Base-by-base conservation (phyloP, 2,329 filamentous ascomycete species). In the Pyrenophora seminiperda region DNA sequence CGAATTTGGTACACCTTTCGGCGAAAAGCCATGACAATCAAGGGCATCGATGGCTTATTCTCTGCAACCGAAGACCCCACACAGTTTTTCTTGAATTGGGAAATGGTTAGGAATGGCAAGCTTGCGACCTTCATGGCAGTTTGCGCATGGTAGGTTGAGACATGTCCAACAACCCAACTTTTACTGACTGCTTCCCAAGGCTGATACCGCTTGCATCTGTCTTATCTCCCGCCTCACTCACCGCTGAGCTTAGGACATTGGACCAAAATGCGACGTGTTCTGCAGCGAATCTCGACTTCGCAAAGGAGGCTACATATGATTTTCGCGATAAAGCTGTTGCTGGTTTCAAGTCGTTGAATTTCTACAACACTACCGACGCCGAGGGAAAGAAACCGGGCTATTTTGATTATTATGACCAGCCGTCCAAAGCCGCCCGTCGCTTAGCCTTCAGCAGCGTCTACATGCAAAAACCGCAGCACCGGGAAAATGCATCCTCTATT, bases 401-500 rank as follows among this genome's bases (percentile, higher is more conserved):
- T 39, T 73, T 72, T 32, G 72, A 73, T 39, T 73, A 73, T 39
- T 74, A 70, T 33, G 70, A 73, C 38, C 67, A 71, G 41, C 70
- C 71, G 1, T 69, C 67, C 1, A 73, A 72, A 50, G 67, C 66
- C 33, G 62, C 65, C 13, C 65, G 59, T 20, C 64, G 68, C 9
- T 43, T 73, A 4, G 61, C 63, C 2, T 63, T 68, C 33, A 70
- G 64, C n/a, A 63, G 58, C 14, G 64, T 63, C 4, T 74, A 73
- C 44, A 44, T 68, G n/a, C 60, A 65, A 13, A 66, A 67, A 38
- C 58, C 71, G 19, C 65, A 70, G 27, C 46, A 56, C 10, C 51
- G 58, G 5, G 46, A 61, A 7, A 59, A 58, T 31, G 69, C 66
- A 6, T 60, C 63, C 7, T 14, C 59, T 5, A 49, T 61, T 4